Evolutionary conservation across 805 yeast genomes (phyloP).

Genomic region (Komagataella pseudopastoris): DNA sequence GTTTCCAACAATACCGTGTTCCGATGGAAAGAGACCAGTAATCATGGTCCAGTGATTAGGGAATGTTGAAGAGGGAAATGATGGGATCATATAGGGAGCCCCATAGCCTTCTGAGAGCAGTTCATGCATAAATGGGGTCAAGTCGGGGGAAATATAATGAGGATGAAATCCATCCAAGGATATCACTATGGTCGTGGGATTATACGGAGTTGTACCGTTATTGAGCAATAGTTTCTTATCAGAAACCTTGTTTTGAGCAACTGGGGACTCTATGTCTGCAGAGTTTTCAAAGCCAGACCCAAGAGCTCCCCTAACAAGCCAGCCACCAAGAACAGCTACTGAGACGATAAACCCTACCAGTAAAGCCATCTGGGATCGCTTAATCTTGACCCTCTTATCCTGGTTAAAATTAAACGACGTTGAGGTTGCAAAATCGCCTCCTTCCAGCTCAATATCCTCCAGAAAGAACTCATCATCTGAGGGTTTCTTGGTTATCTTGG

Average conservation of each 20-base stretch:
- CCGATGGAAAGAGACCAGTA: constrained; percentile 73
- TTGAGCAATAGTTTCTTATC: constrained; percentile 14
- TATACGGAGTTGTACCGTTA: constrained; percentile 57
- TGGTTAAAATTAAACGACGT: background rate
- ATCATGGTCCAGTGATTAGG: constrained; percentile 89
- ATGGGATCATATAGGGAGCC: constrained; percentile 76
- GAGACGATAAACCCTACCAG: background rate
- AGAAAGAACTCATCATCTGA: background rate
- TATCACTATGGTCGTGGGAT: constrained; percentile 69
- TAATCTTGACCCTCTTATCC: background rate
- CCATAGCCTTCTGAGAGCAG: constrained; percentile 39
- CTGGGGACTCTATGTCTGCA: background rate
- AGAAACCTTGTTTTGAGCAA: background rate
- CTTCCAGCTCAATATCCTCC: background rate
- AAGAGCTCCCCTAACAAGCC: background rate
- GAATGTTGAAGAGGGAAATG: constrained; percentile 81
- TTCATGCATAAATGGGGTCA: constrained; percentile 61
- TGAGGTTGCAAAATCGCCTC: constrained; percentile 1
- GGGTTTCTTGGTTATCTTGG: background rate
- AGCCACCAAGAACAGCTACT: background rate
- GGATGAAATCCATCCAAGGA: constrained; percentile 91
- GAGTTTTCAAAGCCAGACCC: background rate
- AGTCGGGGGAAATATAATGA: constrained; percentile 50
- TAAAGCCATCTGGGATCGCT: background rate
- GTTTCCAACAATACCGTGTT: constrained; percentile 83